Conservation (phyloP, 495 filamentous ascomycete genomes). For the Friedmanniomyces simplex region DNA sequence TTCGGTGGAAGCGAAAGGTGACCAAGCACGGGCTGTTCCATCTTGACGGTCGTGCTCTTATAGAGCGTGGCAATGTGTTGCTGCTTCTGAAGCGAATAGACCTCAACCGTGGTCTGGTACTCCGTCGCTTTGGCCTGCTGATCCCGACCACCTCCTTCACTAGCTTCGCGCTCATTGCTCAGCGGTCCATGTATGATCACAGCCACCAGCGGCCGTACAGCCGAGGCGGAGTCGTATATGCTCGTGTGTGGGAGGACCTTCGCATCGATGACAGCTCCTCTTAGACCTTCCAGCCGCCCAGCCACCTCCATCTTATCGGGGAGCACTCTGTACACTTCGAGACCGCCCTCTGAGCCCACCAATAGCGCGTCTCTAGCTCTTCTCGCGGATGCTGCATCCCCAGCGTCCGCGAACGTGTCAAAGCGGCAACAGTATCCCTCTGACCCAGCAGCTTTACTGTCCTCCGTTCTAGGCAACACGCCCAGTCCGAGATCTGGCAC, state of each 20-base stretch:
- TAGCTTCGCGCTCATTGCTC: constrained; percentile 20
- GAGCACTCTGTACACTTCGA: constrained; percentile 61
- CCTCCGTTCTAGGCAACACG: constrained; percentile 11
- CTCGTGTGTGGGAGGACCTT: constrained; percentile 52
- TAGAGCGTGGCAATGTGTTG: constrained; percentile 59
- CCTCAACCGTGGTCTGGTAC: constrained; percentile 78
- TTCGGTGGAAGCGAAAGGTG: constrained; percentile 34
- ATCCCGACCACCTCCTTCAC: constrained; percentile 2
- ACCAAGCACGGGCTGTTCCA: constrained; percentile 41
- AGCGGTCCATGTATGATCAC: constrained; percentile 66
- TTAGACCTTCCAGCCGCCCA: constrained; percentile 60
- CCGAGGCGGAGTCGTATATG: background rate
- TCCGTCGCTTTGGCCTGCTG: constrained; percentile 25
- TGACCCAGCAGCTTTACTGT: constrained; percentile 45
- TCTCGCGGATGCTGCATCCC: constrained; percentile 43
- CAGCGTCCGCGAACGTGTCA: constrained; percentile 48
- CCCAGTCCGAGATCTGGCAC: constrained; percentile 46
- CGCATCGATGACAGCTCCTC: constrained; percentile 69
- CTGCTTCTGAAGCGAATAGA: constrained; percentile 67
- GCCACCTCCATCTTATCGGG: constrained; percentile 55
- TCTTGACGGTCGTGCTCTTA: constrained; percentile 40
- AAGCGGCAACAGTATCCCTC: constrained; percentile 70
- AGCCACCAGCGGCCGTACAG: constrained; percentile 53
- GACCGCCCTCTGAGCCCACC: constrained; percentile 61
- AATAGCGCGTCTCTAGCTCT: constrained; percentile 49